These are phyloP conservation scores for Pseudogymnoascus sp. DNA, from an alignment of 2,329 filamentous ascomycete species.

Conservation along the genomic window DNA sequence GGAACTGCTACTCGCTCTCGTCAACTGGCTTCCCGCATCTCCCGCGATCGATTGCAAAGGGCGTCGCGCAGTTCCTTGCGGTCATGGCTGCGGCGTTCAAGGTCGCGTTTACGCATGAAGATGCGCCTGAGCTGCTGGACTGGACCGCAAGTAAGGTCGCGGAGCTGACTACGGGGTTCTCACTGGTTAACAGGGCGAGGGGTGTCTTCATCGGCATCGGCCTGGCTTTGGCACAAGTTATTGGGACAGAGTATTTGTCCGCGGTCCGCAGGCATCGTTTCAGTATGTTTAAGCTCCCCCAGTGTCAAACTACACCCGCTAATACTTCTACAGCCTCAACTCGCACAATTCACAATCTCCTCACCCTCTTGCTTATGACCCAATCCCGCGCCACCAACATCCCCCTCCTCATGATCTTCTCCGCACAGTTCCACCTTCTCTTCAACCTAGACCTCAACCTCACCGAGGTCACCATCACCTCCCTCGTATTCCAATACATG, in stretches of 20 bases:
- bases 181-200: slow-evolving; percentile 31
- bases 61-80: slow-evolving; percentile 36
- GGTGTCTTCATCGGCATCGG: slow-evolving; percentile 41
- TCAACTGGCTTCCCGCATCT: slow-evolving; percentile 23
- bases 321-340: slow-evolving; percentile 19
- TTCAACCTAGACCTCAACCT: slow-evolving; percentile 43
- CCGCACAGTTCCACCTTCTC: slow-evolving; percentile 50
- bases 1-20: slow-evolving; percentile 30
- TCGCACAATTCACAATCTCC: slow-evolving; percentile 57
- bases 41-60: slow-evolving; percentile 23
- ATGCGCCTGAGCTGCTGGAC: slow-evolving; percentile 74
- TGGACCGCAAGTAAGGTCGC: slow-evolving; percentile 30
- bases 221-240: slow-evolving; percentile 29
- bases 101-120: slow-evolving; percentile 75
- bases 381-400: slow-evolving; percentile 82
- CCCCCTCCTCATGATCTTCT: slow-evolving; percentile 73
- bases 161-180: slow-evolving; percentile 18
- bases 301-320: slow-evolving; percentile 8
- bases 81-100: slow-evolving; percentile 73
- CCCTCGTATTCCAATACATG: slow-evolving; percentile 69
- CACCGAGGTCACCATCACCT: slow-evolving; percentile 59
- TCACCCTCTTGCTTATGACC: slow-evolving; percentile 74
- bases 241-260: slow-evolving; percentile 40
- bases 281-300: neutral
- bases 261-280: neutral